Evolutionary conservation across 306 rosid species (phyloP).

Genomic region (Sechiopsis laciniata): DNA sequence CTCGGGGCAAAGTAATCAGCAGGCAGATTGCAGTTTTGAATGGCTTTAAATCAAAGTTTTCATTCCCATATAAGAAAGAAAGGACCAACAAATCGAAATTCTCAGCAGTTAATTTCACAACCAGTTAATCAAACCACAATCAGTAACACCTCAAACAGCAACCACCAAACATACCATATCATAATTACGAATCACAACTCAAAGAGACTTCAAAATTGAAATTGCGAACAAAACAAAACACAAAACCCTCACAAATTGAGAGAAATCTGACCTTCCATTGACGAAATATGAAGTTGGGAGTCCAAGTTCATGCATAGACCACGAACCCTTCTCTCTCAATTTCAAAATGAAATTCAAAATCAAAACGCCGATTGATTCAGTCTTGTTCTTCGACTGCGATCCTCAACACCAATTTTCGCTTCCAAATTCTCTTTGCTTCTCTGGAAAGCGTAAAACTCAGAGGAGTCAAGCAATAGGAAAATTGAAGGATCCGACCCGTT

Average conservation of each 20-base stretch:
- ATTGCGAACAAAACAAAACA: not conserved
- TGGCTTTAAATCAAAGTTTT: no score
- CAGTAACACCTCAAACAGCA: no score
- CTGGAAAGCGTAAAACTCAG: no score
- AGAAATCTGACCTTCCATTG: conserved; percentile 26
- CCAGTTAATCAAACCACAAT: not conserved
- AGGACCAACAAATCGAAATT: not conserved
- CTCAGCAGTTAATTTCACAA: not conserved
- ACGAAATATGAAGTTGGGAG: conserved; percentile 18
- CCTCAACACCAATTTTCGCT: not conserved
- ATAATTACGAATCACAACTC: not conserved
- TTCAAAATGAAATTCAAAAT: not conserved
- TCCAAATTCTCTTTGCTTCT: not conserved
- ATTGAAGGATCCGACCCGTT: not conserved
- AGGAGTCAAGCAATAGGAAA: no score
- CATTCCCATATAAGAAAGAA: no score
- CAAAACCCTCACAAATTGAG: not conserved
- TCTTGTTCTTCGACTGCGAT: not conserved
- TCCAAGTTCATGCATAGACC: conserved; percentile 16
- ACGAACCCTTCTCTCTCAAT: not conserved
- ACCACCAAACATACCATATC: not conserved
- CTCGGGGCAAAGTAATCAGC: not conserved
- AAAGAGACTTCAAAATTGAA: conserved; percentile 13
- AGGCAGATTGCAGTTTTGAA: not conserved
- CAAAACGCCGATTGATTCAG: not conserved